Evolutionary conservation across 2,329 filamentous ascomycete genomes (phyloP), one percentile per base, ranked within the genome.

Genomic region (Aspergillus novoparasiticus): DNA sequence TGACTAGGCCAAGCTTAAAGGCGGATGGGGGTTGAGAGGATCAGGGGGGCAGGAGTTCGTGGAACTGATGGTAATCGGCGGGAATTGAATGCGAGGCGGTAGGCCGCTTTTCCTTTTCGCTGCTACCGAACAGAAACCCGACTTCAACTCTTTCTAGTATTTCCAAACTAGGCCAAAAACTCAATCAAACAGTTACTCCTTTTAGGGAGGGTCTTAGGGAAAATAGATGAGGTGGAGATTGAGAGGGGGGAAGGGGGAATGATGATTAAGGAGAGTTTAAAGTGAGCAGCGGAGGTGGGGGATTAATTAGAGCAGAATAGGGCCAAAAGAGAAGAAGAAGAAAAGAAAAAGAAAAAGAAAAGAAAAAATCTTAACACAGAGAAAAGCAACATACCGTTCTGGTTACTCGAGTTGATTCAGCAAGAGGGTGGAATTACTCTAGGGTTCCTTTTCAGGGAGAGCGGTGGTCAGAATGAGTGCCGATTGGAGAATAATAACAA

Each of bases 1-100:
- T 36, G 14, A 50, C 46, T 70, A 69, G 68, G 66, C 69, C 69
- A 71, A 69, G 69, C 70, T 72, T 72, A 69, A 71, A 68, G 67
- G 66, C 63, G 61, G 69, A 67, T 59, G 58, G 66, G 64, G 64
- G 64, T 55, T 58, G 55, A 53, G 60, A 64, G 63, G 64, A 67
- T 67, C 66, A 66, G 64, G 64, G 65, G 64, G 46, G 45, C n/a
- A 48, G 45, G 45, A 28, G 66, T 67, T 68, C 60, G 67, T 66
- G 61, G 67, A 65, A 66, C 66, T 68, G 63, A 65, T n/a, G 16
- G 59, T 55, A 63, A 50, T 50, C 46, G 61, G 62, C 64, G 64
- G 60, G 64, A 65, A 67, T 64, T 57, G 50, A 57, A 50, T 30
- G 46, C 46, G 57, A 54, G 51, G 50, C 39, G 59, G 62, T 43